Base-by-base conservation (phyloP, 2,329 filamentous ascomycete species). In the Metarhizium humberi region DNA sequence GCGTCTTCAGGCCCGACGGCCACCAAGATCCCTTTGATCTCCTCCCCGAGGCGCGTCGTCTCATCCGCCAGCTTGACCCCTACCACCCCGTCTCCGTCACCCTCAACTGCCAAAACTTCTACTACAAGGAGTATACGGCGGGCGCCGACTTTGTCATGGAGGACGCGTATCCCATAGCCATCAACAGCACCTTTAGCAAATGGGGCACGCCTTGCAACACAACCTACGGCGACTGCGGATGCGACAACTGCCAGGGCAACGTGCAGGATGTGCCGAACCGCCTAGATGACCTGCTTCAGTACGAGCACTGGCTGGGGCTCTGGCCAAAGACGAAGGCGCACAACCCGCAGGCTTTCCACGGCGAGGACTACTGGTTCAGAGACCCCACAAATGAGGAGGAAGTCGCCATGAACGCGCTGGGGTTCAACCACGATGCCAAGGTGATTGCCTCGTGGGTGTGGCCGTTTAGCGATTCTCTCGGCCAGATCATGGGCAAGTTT, bases 221-320 rank as follows among this genome's bases (percentile, higher is more conserved):
- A 3, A 85, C 81, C 0, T 79, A 83, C 53, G 82, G 82, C 58
- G 78, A 80, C 68, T 84, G 81, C 67, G 82, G 82, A 8, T 86
- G 83, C 66, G 82, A 86, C 63, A 77, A 80, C 65, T 86, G 82
- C 64, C 60, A 66, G 2, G 79, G 78, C 52, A 65, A 64, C n/a
- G 70, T 84, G 18, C 69, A 73, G 20, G 82, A 86, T 61, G 76
- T 85, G 0, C 42, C 71, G 1, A 50, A 56, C 13, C 68, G 76
- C 0, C 62, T 78, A 42, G 73, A 77, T 53, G 67, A 68, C 50
- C 59, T 76, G 25, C 53, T 60, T 0, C 57, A 42, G 13, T 72
- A 77, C 60, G 74, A 76, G 57, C 11, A 46, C 1, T 74, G 71
- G 69, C 64, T 76, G 1, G 73, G 73, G 2, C 62, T 67, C 6